phyloP scores from a whole-genome alignment of 306 rosid genomes.

The Prunus armeniaca region DNA sequence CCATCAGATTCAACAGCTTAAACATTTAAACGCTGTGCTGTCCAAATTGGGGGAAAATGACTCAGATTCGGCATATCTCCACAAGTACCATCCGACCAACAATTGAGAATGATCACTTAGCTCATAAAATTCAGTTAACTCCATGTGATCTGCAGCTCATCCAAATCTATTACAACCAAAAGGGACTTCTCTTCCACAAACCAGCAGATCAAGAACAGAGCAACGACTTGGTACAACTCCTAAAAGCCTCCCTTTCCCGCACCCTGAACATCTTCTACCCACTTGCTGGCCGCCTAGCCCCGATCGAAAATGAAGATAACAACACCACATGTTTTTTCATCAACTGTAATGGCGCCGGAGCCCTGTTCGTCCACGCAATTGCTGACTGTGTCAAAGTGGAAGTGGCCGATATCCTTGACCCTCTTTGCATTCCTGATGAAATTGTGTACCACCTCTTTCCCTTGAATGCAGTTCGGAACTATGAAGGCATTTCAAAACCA shows the following conservation, averaged over 20 bases:
- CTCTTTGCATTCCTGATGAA: conserved; percentile 17
- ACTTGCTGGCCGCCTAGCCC: neutral
- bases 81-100: neutral
- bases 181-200: conserved; percentile 29
- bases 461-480: conserved; percentile 18
- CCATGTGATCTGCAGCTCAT: conserved; percentile 39
- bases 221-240: conserved; percentile 2
- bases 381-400: conserved; percentile 2
- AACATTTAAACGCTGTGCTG: no score
- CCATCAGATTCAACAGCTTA: no score
- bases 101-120: neutral
- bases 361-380: conserved; percentile 23
- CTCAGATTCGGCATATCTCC: neutral
- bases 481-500: conserved; percentile 16
- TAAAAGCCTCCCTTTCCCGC: conserved; percentile 28
- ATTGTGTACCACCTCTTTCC: conserved; percentile 33
- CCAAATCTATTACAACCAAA: conserved; percentile 9
- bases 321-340: conserved; percentile 16
- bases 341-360: conserved; percentile 29
- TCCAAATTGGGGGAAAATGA: neutral
- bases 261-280: conserved; percentile 28
- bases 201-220: neutral
- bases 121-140: conserved; percentile 17
- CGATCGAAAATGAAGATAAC: neutral
- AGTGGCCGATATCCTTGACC: conserved; percentile 26